phyloP scores from a whole-genome alignment of 805 yeast species.

The Starmerella bombi region DNA sequence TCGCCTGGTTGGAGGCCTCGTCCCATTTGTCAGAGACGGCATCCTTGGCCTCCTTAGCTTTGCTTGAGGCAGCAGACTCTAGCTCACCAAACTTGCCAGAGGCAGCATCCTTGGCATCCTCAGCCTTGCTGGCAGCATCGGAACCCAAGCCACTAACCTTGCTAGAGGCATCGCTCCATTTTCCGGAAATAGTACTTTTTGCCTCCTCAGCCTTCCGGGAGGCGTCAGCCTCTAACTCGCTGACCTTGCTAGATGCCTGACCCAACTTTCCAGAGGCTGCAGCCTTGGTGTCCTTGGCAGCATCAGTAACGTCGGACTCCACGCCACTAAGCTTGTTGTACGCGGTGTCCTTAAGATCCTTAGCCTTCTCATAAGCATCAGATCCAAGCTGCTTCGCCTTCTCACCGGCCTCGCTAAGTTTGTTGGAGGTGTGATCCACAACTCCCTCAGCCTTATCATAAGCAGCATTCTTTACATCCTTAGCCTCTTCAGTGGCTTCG shows the following conservation, averaged over 20 bases:
- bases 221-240: not conserved
- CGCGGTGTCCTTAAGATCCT: not conserved
- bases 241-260: conserved; percentile 1
- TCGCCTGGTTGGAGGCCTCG: conserved; percentile 1
- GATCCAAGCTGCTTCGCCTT: not conserved
- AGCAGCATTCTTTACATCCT: not conserved
- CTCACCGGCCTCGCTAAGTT: not conserved
- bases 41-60: not conserved
- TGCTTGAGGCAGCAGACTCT: not conserved
- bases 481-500: conserved; percentile 1
- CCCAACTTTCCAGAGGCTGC: not conserved
- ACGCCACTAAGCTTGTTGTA: not conserved
- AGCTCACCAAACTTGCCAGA: not conserved
- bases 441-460: not conserved
- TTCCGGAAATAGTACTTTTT: not conserved
- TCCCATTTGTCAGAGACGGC: not conserved
- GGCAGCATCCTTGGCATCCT: not conserved
- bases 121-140: not conserved
- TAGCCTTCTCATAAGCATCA: not conserved
- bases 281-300: not conserved
- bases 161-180: not conserved
- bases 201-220: not conserved
- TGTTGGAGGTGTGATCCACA: not conserved
- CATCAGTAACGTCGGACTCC: not conserved
- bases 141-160: conserved; percentile 1